These are phyloP conservation scores for Dryas octopetala DNA, from an alignment of 306 rosid species.

Conservation along the genomic window DNA sequence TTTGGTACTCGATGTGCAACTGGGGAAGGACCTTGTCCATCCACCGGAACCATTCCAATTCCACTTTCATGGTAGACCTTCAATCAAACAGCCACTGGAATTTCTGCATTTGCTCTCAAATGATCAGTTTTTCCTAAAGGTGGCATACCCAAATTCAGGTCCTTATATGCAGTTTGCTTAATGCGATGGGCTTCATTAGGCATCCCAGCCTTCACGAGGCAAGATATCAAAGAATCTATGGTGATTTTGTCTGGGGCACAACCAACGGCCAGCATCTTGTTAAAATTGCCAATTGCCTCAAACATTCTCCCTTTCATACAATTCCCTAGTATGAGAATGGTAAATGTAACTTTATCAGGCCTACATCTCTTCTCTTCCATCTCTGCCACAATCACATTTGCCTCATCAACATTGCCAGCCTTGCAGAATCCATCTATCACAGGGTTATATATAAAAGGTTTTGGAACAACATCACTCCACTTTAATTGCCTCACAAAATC, in stretches of 20 bases:
- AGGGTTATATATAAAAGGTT: conserved; percentile 73
- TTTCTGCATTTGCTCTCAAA: conserved; percentile 37
- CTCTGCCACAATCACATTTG: conserved; percentile 63
- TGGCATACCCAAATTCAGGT: conserved; percentile 24
- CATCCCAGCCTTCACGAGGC: conserved; percentile 87
- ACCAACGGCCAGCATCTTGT: conserved; percentile 68
- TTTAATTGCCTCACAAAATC: conserved; percentile 56
- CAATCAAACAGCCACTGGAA: conserved; percentile 46
- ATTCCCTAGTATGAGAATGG: conserved; percentile 83
- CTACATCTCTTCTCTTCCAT: conserved; percentile 69
- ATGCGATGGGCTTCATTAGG: conserved; percentile 63
- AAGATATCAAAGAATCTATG: conserved; percentile 56
- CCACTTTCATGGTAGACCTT: conserved; percentile 2
- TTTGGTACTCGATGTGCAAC: background rate
- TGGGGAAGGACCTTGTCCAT: conserved; percentile 8
- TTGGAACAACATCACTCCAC: conserved; percentile 41
- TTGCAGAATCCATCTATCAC: conserved; percentile 84
- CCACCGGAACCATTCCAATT: conserved; percentile 2
- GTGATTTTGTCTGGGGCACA: conserved; percentile 74
- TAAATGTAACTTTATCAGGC: conserved; percentile 76
- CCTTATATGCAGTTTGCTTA: conserved; percentile 40
- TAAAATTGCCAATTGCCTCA: conserved; percentile 67
- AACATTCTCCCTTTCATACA: conserved; percentile 82
- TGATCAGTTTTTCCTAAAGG: conserved; percentile 25
- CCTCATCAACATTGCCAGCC: conserved; percentile 82